Conservation (phyloP, 108 stramenopile genomes). For the Aurantiochytrium sp. region DNA sequence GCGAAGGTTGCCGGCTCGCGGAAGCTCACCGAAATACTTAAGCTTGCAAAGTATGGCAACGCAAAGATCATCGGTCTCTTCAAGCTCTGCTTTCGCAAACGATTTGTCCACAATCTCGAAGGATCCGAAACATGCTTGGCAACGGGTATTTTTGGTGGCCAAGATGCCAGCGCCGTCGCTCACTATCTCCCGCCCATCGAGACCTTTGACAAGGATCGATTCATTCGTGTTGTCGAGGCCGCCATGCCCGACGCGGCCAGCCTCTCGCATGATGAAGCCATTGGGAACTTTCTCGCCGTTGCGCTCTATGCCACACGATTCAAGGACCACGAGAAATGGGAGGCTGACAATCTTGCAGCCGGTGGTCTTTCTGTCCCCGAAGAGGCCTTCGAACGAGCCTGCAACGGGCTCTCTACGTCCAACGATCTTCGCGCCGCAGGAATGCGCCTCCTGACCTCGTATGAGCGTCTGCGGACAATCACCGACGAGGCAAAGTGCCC, state of each 20-base stretch:
- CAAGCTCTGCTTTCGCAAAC: background rate
- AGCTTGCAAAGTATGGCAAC: background rate
- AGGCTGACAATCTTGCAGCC: background rate
- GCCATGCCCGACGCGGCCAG: background rate
- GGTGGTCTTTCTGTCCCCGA: background rate
- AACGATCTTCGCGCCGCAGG: constrained; percentile 12
- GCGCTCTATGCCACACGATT: background rate
- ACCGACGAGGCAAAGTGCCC: background rate
- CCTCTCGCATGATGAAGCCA: background rate
- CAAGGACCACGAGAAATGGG: background rate
- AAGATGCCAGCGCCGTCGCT: background rate
- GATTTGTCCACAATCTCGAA: background rate
- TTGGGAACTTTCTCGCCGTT: background rate
- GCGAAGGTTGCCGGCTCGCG: background rate
- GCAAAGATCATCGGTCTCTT: background rate
- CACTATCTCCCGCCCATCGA: background rate
- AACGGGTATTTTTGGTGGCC: background rate
- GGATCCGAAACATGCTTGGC: background rate
- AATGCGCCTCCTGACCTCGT: background rate
- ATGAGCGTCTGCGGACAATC: background rate
- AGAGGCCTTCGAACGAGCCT: background rate
- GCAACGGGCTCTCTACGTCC: constrained; percentile 10
- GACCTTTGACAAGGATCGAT: background rate
- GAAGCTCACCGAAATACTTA: constrained; percentile 1
- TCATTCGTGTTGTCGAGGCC: background rate